phyloP scores from a whole-genome alignment of 345 rosid species.

The Chamaenerion angustifolium region DNA sequence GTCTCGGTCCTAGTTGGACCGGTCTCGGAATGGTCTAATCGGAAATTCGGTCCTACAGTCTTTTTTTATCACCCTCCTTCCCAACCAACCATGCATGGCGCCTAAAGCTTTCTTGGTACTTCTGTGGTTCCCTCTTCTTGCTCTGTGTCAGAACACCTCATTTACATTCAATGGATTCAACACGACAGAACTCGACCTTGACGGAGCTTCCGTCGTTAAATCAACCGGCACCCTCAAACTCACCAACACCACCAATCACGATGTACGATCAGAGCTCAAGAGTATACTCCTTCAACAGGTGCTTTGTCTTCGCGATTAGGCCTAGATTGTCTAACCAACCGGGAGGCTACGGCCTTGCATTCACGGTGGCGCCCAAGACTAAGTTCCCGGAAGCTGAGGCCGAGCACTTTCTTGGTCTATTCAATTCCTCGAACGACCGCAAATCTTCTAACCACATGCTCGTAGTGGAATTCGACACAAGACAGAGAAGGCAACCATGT shows the following conservation, averaged over 20 bases:
- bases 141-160: neutral
- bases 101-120: neutral
- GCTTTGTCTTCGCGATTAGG: conserved; percentile 34
- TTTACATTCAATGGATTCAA: conserved; percentile 38
- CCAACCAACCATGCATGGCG: too few relatives aligned
- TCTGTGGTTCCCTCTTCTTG: conserved; percentile 5
- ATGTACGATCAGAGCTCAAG: conserved; percentile 11
- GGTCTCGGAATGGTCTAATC: too few relatives aligned
- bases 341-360: conserved; percentile 54
- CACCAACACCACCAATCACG: conserved; percentile 21
- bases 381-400: conserved; percentile 17
- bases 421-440: conserved; percentile 16
- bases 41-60: too few relatives aligned
- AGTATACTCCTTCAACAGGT: conserved; percentile 29
- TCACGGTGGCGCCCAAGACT: conserved; percentile 27
- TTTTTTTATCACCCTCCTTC: too few relatives aligned
- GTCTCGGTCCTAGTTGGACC: too few relatives aligned
- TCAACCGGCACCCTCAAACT: conserved; percentile 31
- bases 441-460: conserved; percentile 21
- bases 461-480: conserved; percentile 16
- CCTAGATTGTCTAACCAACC: conserved; percentile 9
- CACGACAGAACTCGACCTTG: conserved; percentile 8
- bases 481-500: too few relatives aligned
- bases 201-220: conserved; percentile 18
- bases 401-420: conserved; percentile 34